These are phyloP conservation scores for Stenocarpella maydis DNA, from an alignment of 2,329 filamentous ascomycete species.

Conservation along the genomic window DNA sequence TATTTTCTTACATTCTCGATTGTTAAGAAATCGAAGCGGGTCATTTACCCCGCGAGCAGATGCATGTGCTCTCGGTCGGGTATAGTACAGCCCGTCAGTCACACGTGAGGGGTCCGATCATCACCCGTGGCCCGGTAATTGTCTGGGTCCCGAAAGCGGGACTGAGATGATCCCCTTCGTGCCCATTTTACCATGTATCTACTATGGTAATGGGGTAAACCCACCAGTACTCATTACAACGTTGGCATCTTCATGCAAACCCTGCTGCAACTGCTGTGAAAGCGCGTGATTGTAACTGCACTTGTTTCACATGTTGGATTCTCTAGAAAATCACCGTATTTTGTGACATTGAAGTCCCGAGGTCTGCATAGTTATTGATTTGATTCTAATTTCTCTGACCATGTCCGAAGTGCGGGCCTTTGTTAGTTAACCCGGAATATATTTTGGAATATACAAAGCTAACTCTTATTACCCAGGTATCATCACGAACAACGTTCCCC, in stretches of 20 bases:
- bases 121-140: neutral
- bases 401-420: too few species aligned
- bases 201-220: neutral
- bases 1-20: too few species aligned
- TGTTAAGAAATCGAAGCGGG: neutral
- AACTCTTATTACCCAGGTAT: neutral
- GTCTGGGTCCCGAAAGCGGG: neutral
- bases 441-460: neutral
- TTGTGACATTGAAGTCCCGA: too few species aligned
- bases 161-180: neutral
- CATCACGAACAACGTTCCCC: neutral
- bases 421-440: too few species aligned
- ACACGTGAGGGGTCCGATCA: neutral
- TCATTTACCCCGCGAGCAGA: conserved; percentile 3
- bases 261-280: too few species aligned
- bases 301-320: too few species aligned
- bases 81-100: neutral
- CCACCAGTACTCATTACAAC: too few species aligned
- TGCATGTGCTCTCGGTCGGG: neutral
- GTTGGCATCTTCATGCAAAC: too few species aligned
- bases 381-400: too few species aligned
- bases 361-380: too few species aligned
- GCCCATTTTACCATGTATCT: neutral
- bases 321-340: too few species aligned
- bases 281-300: too few species aligned